Base-by-base conservation (phyloP, 305 asterid species). In the Rubia occidens region DNA sequence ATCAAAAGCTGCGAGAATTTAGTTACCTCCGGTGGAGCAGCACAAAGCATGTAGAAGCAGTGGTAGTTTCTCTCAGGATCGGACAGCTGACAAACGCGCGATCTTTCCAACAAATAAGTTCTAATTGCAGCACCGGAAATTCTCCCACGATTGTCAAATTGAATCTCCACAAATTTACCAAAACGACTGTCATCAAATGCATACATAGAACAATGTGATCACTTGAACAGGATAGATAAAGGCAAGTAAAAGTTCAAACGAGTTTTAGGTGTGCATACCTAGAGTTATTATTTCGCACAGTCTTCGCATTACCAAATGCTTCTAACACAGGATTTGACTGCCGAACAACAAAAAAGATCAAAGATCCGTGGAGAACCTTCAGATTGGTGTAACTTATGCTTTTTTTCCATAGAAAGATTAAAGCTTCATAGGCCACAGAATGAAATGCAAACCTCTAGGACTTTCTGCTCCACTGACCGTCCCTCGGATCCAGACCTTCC, bases 51-150 rank as follows among this genome's bases (percentile, higher is more conserved):
- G 76, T 92, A 92, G 79, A 92, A 92, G 78, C 98, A 92, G 71
- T 92, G 98, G 78, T 92, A 92, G 81, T 89, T 92, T 82, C 98
- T 92, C 82, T 92, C 98, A 66, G 97, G 98, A 78, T 92, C 95
- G 43, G 98, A 89, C 72, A 88, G 84, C 82, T 89, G 98, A 76
- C 95, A 88, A 70, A 88, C 96, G 55, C 95, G 95, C 4, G 96
- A 88, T 76, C 92, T 83, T 81, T 88, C 96, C 83, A 88, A 82
- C 79, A 86, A 84, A 82, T 88, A 88, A 56, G 96, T 90, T 83
- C 91, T 83, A 72, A 90, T 88, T 63, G 96, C 96, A 42, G 96
- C 96, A 75, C 96, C 96, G 7, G 95, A 90, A 58, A 90, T 90
- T 72, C 88, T 88, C 42, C 90, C 90, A 63, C 71, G 72, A 40